Conservation (phyloP, 2,329 filamentous ascomycete species). For the Orbilia blumenaviensis region DNA sequence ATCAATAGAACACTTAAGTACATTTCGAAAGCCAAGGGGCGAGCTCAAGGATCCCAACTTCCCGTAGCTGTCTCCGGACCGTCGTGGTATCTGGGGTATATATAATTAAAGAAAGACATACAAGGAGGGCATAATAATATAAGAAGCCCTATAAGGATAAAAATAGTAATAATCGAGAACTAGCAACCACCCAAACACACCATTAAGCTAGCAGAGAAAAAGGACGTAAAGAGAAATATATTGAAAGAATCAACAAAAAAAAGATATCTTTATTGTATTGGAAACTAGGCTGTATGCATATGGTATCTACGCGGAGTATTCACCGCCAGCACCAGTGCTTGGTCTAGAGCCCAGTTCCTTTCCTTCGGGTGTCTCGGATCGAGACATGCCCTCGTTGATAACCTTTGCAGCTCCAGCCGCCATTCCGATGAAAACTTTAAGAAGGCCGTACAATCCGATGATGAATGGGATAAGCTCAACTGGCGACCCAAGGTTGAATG, state of each 20-base stretch:
- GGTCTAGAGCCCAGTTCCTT: conserved; percentile 50
- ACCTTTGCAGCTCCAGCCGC: conserved; percentile 31
- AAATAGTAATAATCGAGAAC: background rate
- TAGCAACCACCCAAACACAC: background rate
- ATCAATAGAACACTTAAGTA: background rate
- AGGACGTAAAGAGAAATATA: background rate
- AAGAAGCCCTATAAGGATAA: background rate
- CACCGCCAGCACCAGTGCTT: conserved; percentile 35
- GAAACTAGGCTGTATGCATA: background rate
- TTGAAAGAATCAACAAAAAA: background rate
- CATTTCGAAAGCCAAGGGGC: background rate
- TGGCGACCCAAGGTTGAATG: conserved; percentile 38
- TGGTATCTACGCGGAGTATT: conserved; percentile 5
- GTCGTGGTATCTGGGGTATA: conserved; percentile 5
- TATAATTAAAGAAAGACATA: conserved; percentile 19
- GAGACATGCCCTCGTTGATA: conserved; percentile 42
- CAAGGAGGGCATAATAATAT: background rate
- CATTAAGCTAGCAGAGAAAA: background rate
- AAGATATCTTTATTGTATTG: background rate
- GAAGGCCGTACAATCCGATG: conserved; percentile 38
- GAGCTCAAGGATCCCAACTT: background rate
- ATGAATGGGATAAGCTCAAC: conserved; percentile 52
- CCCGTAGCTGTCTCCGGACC: background rate
- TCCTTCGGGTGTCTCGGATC: conserved; percentile 46
- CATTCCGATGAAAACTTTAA: conserved; percentile 47